These are phyloP conservation scores for Achaetomiella virescens DNA, from an alignment of 495 filamentous ascomycete genomes.

Conservation along the genomic window DNA sequence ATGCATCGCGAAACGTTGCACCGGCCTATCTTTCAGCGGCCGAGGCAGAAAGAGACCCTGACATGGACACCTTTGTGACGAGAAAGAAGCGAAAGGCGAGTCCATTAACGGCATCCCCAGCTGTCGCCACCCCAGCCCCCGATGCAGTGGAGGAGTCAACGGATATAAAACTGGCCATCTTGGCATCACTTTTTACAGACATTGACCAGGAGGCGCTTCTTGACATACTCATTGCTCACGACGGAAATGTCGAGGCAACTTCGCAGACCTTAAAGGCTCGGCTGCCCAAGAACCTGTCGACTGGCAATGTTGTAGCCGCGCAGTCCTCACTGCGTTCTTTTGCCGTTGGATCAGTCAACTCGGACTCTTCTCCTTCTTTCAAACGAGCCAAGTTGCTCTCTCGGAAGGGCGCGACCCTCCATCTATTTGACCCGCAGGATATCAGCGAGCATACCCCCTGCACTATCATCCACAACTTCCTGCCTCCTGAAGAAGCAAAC, in stretches of 20 bases:
- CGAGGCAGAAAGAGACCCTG: not conserved
- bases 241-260: constrained; percentile 67
- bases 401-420: constrained; percentile 73
- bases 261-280: constrained; percentile 43
- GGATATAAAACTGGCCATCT: constrained; percentile 78
- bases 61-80: constrained; percentile 44
- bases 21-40: not conserved
- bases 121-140: not conserved
- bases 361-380: constrained; percentile 16
- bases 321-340: constrained; percentile 56
- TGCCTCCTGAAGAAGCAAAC: constrained; percentile 64
- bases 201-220: constrained; percentile 60
- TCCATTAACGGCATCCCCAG: not conserved
- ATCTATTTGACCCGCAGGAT: constrained; percentile 73
- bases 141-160: constrained; percentile 60
- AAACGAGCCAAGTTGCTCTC: constrained; percentile 50
- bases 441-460: constrained; percentile 77
- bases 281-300: constrained; percentile 28
- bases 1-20: not conserved
- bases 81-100: constrained; percentile 38
- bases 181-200: constrained; percentile 67
- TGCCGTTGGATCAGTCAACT: constrained; percentile 29
- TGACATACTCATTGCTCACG: constrained; percentile 67
- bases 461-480: constrained; percentile 86
- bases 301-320: constrained; percentile 31